Percentiles rank a stretch among this genome's conserved stretches.
These are phyloP conservation scores for Exophiala spinifera DNA, from an alignment of 2,329 filamentous ascomycete species.

Conservation along the genomic window DNA sequence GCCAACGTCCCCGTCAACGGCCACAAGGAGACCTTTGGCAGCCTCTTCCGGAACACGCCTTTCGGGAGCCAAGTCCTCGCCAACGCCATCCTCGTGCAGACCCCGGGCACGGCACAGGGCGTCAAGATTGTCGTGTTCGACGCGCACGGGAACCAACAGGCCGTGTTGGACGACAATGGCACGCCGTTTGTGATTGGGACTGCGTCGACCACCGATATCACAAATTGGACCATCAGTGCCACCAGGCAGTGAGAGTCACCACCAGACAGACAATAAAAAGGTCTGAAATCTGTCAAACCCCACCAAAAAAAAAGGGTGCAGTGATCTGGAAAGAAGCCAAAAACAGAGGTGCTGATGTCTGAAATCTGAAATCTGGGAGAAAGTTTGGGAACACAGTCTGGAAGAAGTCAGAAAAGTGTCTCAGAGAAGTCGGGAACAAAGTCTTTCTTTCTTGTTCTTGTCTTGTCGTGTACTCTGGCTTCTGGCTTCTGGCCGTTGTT, in stretches of 20 bases:
- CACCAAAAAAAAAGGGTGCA: too few relatives aligned
- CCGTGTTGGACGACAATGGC: background rate
- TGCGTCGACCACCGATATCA: background rate
- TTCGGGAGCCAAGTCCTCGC: background rate
- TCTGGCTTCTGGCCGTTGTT: too few relatives aligned
- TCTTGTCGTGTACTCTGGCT: too few relatives aligned
- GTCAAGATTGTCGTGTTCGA: background rate
- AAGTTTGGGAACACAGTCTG: too few relatives aligned
- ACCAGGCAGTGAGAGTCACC: background rate
- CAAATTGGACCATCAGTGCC: background rate
- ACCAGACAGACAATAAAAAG: too few relatives aligned
- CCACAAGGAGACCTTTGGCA: background rate
- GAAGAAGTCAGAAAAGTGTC: too few relatives aligned
- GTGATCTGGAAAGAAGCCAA: too few relatives aligned
- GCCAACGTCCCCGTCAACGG: background rate
- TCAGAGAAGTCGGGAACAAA: too few relatives aligned
- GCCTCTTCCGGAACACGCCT: background rate
- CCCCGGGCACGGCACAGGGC: background rate
- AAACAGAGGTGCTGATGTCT: too few relatives aligned
- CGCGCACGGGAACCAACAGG: background rate
- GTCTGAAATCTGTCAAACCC: too few relatives aligned
- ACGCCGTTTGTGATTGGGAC: background rate
- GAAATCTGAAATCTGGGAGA: too few relatives aligned
- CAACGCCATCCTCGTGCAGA: background rate
- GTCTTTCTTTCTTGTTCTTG: too few relatives aligned